Conservation (phyloP, 2,329 filamentous ascomycete genomes). For the Cadophora malorum region DNA sequence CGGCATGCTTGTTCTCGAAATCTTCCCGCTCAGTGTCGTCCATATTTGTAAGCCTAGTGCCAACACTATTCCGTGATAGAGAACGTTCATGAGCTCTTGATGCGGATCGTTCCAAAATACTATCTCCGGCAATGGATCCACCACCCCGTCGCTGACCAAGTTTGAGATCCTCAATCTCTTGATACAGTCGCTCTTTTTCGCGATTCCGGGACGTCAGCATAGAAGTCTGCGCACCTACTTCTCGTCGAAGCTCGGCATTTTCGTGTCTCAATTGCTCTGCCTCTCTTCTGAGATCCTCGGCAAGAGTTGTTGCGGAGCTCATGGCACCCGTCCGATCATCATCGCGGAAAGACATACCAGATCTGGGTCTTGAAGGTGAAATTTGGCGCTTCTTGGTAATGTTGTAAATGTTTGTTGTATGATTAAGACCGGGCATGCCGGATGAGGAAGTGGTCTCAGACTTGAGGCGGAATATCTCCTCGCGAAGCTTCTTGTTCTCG, state of each 20-base stretch:
- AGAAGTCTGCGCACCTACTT: slow-evolving; percentile 93
- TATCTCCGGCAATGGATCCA: slow-evolving; percentile 76
- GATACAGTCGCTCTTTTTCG: slow-evolving; percentile 92
- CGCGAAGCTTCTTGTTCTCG: slow-evolving; percentile 81
- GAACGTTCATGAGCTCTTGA: slow-evolving; percentile 80
- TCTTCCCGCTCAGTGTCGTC: slow-evolving; percentile 85
- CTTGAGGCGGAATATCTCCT: slow-evolving; percentile 80
- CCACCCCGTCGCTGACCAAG: slow-evolving; percentile 79
- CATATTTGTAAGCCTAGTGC: slow-evolving; percentile 48
- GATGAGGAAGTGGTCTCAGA: slow-evolving; percentile 55
- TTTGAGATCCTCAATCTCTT: slow-evolving; percentile 97
- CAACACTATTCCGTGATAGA: slow-evolving; percentile 68
- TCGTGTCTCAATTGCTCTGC: slow-evolving; percentile 84
- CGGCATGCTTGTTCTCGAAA: slow-evolving; percentile 81
- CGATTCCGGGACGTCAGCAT: slow-evolving; percentile 97
- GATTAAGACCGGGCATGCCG: slow-evolving; percentile 52
- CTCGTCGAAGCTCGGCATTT: slow-evolving; percentile 88
- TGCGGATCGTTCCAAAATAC: slow-evolving; percentile 91
- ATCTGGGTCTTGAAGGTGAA: slow-evolving; percentile 55
- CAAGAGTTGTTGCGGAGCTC: slow-evolving; percentile 68
- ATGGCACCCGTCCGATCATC: slow-evolving; percentile 59
- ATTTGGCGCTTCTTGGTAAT: slow-evolving; percentile 61
- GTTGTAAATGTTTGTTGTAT: slow-evolving; percentile 71
- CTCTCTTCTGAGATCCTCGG: slow-evolving; percentile 76
- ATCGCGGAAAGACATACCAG: slow-evolving; percentile 51